Evolutionary conservation across 2,329 filamentous ascomycete genomes (phyloP).

Genomic region (Colletotrichum plurivorum): DNA sequence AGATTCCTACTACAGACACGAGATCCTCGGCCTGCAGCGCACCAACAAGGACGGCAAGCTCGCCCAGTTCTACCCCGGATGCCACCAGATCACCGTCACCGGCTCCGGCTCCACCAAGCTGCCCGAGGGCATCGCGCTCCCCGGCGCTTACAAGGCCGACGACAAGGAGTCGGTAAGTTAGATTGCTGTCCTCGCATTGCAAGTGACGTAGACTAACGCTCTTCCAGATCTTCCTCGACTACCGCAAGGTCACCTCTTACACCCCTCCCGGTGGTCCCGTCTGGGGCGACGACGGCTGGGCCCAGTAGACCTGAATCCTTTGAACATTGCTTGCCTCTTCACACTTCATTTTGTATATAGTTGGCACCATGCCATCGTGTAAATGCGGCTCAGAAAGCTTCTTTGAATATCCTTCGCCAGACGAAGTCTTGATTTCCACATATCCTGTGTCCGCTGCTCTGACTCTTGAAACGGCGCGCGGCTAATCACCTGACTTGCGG

Average conservation of each 20-base stretch:
- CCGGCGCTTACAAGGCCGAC: slow-evolving; percentile 43
- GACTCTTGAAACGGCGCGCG: too few species aligned
- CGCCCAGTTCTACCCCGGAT: slow-evolving; percentile 70
- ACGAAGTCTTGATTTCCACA: background rate
- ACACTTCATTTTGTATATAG: slow-evolving; percentile 14
- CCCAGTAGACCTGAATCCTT: background rate
- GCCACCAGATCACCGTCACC: slow-evolving; percentile 69
- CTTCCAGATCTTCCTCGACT: slow-evolving; percentile 46
- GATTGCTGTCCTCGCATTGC: background rate
- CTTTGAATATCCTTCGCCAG: background rate
- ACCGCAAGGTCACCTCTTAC: slow-evolving; percentile 45
- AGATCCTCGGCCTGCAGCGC: slow-evolving; percentile 68
- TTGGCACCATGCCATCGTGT: background rate
- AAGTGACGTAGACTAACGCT: background rate
- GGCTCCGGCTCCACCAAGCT: slow-evolving; percentile 59
- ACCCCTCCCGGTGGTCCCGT: slow-evolving; percentile 45
- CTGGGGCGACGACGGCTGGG: slow-evolving; percentile 42
- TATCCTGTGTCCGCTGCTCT: too few species aligned
- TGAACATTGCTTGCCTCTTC: background rate
- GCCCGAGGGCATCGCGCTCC: slow-evolving; percentile 43
- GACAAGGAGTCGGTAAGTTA: slow-evolving; percentile 41
- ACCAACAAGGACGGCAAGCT: slow-evolving; percentile 61
- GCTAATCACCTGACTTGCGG: too few species aligned
- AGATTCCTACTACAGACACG: slow-evolving; percentile 52
- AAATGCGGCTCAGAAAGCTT: background rate